Conservation (phyloP, 2,329 filamentous ascomycete genomes). For the Pseudogymnoascus sp. region DNA sequence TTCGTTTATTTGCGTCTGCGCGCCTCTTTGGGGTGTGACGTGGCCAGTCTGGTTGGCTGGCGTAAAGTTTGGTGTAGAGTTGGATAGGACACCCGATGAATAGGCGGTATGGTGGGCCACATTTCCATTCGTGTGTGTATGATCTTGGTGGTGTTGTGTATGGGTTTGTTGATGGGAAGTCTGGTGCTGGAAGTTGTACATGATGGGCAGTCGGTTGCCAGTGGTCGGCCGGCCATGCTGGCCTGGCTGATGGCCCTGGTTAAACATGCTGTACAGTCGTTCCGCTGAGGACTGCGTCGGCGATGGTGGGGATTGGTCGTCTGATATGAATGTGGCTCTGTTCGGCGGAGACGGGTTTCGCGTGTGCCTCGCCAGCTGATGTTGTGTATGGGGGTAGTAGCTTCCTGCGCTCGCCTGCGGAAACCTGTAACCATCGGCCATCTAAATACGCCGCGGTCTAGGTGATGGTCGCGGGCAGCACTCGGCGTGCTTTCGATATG, state of each 20-base stretch:
- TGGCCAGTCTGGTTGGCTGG: conserved; percentile 51
- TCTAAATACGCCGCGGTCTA: conserved; percentile 41
- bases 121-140: conserved; percentile 47
- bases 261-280: conserved; percentile 55
- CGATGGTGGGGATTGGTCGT: conserved; percentile 38
- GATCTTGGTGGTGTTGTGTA: conserved; percentile 57
- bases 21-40: conserved; percentile 37
- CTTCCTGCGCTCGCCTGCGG: conserved; percentile 51
- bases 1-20: conserved; percentile 49
- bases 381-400: conserved; percentile 43
- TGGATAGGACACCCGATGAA: conserved; percentile 57
- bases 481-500: conserved; percentile 1
- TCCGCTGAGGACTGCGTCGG: conserved; percentile 39
- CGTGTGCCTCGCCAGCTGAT: conserved; percentile 38
- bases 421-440: conserved; percentile 64
- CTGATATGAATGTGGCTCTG: conserved; percentile 16
- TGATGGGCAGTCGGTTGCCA: conserved; percentile 48
- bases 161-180: conserved; percentile 45
- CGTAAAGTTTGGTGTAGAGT: conserved; percentile 51
- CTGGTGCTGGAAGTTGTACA: conserved; percentile 61
- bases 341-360: conserved; percentile 37
- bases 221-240: conserved; percentile 60
- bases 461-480: conserved; percentile 3
- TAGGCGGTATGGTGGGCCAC: conserved; percentile 55
- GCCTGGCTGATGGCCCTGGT: conserved; percentile 60